A percentile compares a stretch with the other conserved stretches of the same genome.
Conservation (phyloP, 176 grass and related monocot species). For the Zoysia pacifica region DNA sequence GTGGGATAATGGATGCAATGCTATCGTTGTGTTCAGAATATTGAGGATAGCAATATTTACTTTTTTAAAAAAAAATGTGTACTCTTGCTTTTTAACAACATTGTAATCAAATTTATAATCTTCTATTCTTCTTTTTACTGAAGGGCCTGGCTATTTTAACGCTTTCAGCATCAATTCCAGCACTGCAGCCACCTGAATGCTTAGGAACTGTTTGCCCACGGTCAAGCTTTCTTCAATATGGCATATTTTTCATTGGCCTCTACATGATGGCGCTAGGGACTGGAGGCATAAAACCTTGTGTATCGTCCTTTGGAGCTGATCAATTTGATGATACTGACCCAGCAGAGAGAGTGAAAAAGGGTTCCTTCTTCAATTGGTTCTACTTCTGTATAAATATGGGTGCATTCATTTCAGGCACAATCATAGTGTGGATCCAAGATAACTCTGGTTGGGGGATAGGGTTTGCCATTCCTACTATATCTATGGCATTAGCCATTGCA, state of each 20-base stretch:
- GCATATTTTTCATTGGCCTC: conserved; percentile 65
- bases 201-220: conserved; percentile 50
- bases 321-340: conserved; percentile 91
- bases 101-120: conserved; percentile 11
- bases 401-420: conserved; percentile 60
- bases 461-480: conserved; percentile 78
- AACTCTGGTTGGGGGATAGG: conserved; percentile 87
- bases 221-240: conserved; percentile 60
- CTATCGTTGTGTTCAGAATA: background rate
- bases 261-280: conserved; percentile 89
- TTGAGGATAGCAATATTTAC: background rate
- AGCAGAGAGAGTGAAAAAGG: conserved; percentile 68
- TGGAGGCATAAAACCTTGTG: conserved; percentile 94
- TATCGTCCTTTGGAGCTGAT: conserved; percentile 85
- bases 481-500: conserved; percentile 76
- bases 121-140: background rate
- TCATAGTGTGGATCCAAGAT: conserved; percentile 89
- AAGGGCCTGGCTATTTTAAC: conserved; percentile 83
- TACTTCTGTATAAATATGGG: conserved; percentile 89
- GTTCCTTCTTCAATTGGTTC: conserved; percentile 97
- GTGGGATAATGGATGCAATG: background rate
- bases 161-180: conserved; percentile 66
- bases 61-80: background rate
- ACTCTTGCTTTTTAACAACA: background rate
- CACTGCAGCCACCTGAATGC: conserved; percentile 59